Conservation (phyloP, 805 yeast species). For the Hanseniaspora occidentalis region DNA sequence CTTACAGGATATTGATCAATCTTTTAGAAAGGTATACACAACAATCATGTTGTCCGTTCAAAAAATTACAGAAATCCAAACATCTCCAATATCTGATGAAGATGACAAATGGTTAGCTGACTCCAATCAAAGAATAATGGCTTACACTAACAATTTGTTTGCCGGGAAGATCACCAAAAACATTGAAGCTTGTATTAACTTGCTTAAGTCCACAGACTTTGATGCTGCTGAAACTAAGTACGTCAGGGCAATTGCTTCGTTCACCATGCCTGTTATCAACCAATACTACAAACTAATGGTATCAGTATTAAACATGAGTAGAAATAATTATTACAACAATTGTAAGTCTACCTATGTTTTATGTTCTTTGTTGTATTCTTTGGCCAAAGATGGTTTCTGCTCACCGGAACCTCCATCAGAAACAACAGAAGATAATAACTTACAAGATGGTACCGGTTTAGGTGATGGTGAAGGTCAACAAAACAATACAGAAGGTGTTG, state of each 20-base stretch:
- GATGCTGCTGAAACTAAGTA: conserved; percentile 25
- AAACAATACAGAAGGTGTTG: conserved; percentile 72
- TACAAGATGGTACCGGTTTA: conserved; percentile 79
- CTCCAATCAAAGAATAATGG: conserved; percentile 33
- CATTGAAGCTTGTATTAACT: conserved; percentile 24
- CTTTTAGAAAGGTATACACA: conserved; percentile 39
- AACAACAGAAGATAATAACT: conserved; percentile 49
- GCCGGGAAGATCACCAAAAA: conserved; percentile 25
- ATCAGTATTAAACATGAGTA: conserved; percentile 31
- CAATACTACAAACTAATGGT: conserved; percentile 43
- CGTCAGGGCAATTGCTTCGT: conserved; percentile 36
- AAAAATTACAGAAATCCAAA: conserved; percentile 31
- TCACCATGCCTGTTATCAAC: conserved; percentile 49
- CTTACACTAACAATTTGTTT: conserved; percentile 32
- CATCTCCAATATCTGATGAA: conserved; percentile 27
- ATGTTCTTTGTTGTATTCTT: conserved; percentile 37
- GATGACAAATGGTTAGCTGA: conserved; percentile 59
- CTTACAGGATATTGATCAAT: conserved; percentile 31
- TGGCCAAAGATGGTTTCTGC: conserved; percentile 81
- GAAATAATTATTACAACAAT: conserved; percentile 37
- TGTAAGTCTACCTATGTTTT: conserved; percentile 54
- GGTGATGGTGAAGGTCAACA: conserved; percentile 91
- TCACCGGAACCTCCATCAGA: conserved; percentile 68
- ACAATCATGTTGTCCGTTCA: conserved; percentile 61
- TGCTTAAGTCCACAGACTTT: conserved; percentile 28